Evolutionary conservation across 176 grass and related monocot genomes (phyloP), one percentile per base, ranked within the genome.

Genomic region (Oryza coarctata): DNA sequence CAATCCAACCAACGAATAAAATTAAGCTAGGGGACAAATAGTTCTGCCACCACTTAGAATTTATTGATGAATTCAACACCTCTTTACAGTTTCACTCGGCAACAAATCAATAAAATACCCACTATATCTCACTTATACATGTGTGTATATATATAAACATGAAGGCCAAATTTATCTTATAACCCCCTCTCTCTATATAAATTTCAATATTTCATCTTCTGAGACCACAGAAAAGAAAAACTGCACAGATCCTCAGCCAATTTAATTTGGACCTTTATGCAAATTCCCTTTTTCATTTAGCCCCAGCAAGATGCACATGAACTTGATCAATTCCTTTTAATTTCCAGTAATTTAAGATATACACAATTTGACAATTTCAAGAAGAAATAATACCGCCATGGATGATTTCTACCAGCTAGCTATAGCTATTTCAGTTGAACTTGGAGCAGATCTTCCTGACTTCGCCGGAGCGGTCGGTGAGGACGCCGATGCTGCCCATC

Each of bases 401-500:
- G 12, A 22, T 14, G 8, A 71, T 5, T 55, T 55, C 6, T 55
- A 55, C 50, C 50, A 55, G 50, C 50, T 55, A 55, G 50, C 18
- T 55, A 18, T 50, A 55, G 44, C 44, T 47, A 52, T 70, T 49
- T 52, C 68, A 97, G 77, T 97, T 97, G 90, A 97, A 94, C 86
- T 91, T 82, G 65, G 87, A 78, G 88, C 94, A 97, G 75, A 92
- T 69, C 78, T 87, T 89, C 77, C 94, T 36, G 71, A 97, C 83
- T 76, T 94, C 94, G 3, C 94, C 94, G 7, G 43, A 15, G 8
- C 11, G 1, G 28, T 88, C 83, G 3, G 89, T 97, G 73, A 72
- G 7, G 3, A 94, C 94, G 29, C 90, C 90, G 60, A 97, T 83
- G n/a, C 64, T 58, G 0, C 94, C 94, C 94, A 97, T 94, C 69